These are phyloP conservation scores for Brassica incana DNA, from an alignment of 345 rosid species.

Conservation along the genomic window DNA sequence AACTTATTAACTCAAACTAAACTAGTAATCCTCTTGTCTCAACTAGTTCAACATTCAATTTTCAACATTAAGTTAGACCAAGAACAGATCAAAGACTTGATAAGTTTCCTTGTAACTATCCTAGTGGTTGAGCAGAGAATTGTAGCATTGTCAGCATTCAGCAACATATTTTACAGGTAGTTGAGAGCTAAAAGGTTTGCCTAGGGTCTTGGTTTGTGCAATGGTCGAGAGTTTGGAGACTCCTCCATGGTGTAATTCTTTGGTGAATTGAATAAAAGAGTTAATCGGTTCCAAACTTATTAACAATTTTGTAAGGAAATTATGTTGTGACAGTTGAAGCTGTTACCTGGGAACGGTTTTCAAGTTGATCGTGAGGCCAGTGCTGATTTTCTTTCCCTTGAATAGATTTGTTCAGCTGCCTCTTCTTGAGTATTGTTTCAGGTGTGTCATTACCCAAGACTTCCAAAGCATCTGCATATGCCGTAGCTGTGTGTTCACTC, in stretches of 20 bases:
- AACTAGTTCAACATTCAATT: too few relatives aligned
- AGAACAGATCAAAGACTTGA: neutral
- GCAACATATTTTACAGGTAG: neutral
- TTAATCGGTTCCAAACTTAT: neutral
- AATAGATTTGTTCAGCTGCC: constrained; percentile 38
- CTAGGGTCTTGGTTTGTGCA: constrained; percentile 1
- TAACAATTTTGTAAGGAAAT: constrained; percentile 4
- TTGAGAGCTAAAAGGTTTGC: constrained; percentile 4
- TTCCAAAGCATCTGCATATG: constrained; percentile 91
- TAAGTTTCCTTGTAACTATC: neutral
- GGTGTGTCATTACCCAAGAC: constrained; percentile 79
- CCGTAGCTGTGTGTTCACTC: constrained; percentile 78
- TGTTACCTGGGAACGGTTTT: constrained; percentile 46
- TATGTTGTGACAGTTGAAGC: constrained; percentile 46
- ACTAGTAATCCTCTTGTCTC: too few relatives aligned
- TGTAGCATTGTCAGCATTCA: neutral
- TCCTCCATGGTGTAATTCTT: neutral
- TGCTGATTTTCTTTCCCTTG: constrained; percentile 48
- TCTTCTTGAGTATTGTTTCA: constrained; percentile 52
- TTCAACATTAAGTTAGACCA: too few relatives aligned
- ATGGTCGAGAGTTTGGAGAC: constrained; percentile 1
- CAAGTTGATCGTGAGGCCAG: constrained; percentile 38
- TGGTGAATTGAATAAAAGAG: neutral
- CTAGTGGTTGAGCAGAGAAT: neutral
- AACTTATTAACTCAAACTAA: neutral